These are phyloP conservation scores for Pecoramyces ruminantium DNA, from an alignment of 192 early-diverging fungal species.

Conservation along the genomic window DNA sequence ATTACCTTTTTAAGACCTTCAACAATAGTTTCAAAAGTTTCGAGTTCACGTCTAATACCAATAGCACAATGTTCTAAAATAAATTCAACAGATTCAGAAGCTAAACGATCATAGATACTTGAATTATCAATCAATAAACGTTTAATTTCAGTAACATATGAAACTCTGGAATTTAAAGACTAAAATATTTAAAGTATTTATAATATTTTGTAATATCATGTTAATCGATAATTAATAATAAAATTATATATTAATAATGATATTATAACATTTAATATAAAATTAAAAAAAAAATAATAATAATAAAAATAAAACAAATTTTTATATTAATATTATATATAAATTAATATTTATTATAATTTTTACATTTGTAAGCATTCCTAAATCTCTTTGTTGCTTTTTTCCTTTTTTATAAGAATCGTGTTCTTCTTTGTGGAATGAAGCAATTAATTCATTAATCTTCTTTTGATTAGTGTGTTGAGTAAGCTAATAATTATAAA, in stretches of 20 bases:
- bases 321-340: background rate
- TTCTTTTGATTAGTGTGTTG: slow-evolving; percentile 20
- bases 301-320: background rate
- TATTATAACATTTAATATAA: slow-evolving; percentile 3
- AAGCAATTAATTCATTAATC: slow-evolving; percentile 16
- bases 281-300: background rate
- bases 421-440: slow-evolving; percentile 25
- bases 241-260: too few species aligned
- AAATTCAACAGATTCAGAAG: slow-evolving; percentile 15
- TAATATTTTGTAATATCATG: too few species aligned
- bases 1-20: slow-evolving; percentile 33
- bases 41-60: slow-evolving; percentile 20
- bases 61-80: slow-evolving; percentile 14
- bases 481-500: background rate
- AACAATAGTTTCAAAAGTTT: slow-evolving; percentile 22
- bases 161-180: slow-evolving; percentile 22
- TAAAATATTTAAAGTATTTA: too few species aligned
- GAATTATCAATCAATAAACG: slow-evolving; percentile 22
- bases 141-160: slow-evolving; percentile 29
- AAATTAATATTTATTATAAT: too few species aligned
- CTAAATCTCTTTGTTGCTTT: slow-evolving; percentile 25
- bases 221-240: too few species aligned
- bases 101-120: slow-evolving; percentile 17
- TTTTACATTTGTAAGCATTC: slow-evolving; percentile 18
- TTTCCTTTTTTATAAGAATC: slow-evolving; percentile 14